Base-by-base conservation (phyloP, 1,139 yeast species). In the Blastobotrys capitulatus region DNA sequence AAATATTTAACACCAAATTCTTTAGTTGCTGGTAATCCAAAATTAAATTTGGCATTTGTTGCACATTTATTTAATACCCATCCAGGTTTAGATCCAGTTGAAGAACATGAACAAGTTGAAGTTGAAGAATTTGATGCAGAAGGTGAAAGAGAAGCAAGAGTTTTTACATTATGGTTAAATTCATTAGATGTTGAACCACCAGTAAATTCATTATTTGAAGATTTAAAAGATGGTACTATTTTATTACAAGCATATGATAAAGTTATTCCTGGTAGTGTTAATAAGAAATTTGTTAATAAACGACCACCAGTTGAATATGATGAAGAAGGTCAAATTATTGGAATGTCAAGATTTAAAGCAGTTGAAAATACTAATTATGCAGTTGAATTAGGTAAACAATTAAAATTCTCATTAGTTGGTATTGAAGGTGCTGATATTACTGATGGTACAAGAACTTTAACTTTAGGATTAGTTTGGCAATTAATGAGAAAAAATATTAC, bases 101-200 rank as follows among this genome's bases (percentile, higher is more conserved):
- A 88, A 64, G 98, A 92, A 69, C 80, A 77, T 53, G 98, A 92
- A 67, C 84, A 82, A 62, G 86, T 90, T 60, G 92, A 85, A 67
- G 67, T 72, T 44, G 86, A 80, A 63, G 98, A 89, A 59, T 92
- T 94, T 63, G 99, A 92, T 67, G 98, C 98, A 16, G 98, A 94
- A 72, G 99, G 99, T 55, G 99, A 92, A 72, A 85, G 98, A 72
- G 99, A 92, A 73, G 98, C 98, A 1, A 82, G 99, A 67, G 99
- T 92, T 5, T 92, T 92, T 71, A 94, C 98, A 12, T 75, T 92
- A 61, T 92, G 98, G 98, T 80, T 92, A 64, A 92, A 92, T 70
- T 88, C 97, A 1, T 78, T 92, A 62, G 97, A 94, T 60, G 97
- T 92, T 16, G 94, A 90, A 56, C 97, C 97, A 27, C 87, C 96